Evolutionary conservation across 768 basidiomycete genomes (phyloP).

Genomic region (Phanerochaete sordida): DNA sequence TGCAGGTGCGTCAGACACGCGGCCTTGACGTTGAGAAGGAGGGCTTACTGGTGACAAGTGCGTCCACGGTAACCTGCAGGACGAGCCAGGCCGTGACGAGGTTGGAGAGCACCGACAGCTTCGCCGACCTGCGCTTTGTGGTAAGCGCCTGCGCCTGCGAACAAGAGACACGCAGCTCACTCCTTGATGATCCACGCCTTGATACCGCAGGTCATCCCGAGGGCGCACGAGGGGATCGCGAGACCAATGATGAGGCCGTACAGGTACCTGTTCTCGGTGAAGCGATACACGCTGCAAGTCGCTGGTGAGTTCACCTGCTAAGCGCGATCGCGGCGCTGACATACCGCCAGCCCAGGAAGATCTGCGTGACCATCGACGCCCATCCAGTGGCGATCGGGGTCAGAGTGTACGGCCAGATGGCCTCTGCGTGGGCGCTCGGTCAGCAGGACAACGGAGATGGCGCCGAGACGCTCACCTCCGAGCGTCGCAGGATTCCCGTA

Average conservation of each 20-base stretch:
- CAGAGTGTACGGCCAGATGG: conserved; percentile 45
- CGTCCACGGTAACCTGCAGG: conserved; percentile 42
- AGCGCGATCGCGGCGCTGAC: neutral
- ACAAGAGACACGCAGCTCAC: conserved; percentile 27
- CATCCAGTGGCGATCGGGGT: conserved; percentile 44
- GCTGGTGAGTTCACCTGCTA: neutral
- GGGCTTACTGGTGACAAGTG: conserved; percentile 41
- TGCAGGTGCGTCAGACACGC: no score
- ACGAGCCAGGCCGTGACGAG: conserved; percentile 45
- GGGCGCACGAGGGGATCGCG: conserved; percentile 37
- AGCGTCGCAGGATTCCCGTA: conserved; percentile 26
- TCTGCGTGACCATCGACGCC: conserved; percentile 47
- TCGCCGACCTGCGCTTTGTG: conserved; percentile 30
- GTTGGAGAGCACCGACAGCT: conserved; percentile 37
- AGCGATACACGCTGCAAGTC: conserved; percentile 11
- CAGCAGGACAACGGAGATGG: conserved; percentile 23
- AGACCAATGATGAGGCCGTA: conserved; percentile 21
- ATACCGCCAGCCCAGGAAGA: conserved; percentile 34
- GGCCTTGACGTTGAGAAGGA: neutral
- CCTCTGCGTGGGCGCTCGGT: neutral
- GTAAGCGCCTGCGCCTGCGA: neutral
- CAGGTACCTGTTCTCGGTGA: conserved; percentile 8
- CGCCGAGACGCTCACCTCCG: conserved; percentile 24
- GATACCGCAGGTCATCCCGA: conserved; percentile 41
- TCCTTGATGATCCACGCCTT: conserved; percentile 37